Base-by-base conservation (phyloP, 345 rosid genomes). In the Linum trigynum region DNA sequence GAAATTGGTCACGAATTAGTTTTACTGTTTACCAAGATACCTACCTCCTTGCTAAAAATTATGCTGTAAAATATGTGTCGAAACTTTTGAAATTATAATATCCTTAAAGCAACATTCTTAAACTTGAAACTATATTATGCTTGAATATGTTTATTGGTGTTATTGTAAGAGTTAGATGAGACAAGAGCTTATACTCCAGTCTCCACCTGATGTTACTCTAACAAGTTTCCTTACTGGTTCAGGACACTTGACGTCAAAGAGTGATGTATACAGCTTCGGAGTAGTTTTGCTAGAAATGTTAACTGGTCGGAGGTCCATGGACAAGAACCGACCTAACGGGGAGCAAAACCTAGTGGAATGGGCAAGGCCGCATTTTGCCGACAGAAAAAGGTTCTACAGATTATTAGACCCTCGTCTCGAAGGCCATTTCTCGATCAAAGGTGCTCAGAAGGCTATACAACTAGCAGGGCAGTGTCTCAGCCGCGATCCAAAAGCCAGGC, bases 401-500 rank as follows among this genome's bases (percentile, higher is more conserved):
- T 67, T 92, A 60, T 68, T 92, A 15, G 98, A 92, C 61, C 90
- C 98, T 68, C 97, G 91, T 14, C 90, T 92, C 48, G 98, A 92
- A 62, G 91, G 97, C 55, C 96, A 92, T 78, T 92, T 82, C 78
- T 92, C 97, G 0, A 81, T 90, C 67, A 90, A 86, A 65, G 98
- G 94, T 12, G 89, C 94, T 66, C 96, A 86, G 77, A 89, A 90
- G 71, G 94, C 96, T 14, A 72, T 86, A 48, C 94, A 90, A 72
- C 73, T 92, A 53, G 91, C 97, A 2, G 84, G 88, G 0, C 94
- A 81, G 39, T 92, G 98, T 71, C 92, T 92, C 66, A 85, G 88
- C 80, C 86, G 97, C 64, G 98, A 92, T 75, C 94, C 94, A 6
- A 92, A 86, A 80, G 78, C 80, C 74, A 85, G 98, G 75, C 98